Evolutionary conservation across 345 rosid genomes (phyloP).

Genomic region (Pistacia integerrima): DNA sequence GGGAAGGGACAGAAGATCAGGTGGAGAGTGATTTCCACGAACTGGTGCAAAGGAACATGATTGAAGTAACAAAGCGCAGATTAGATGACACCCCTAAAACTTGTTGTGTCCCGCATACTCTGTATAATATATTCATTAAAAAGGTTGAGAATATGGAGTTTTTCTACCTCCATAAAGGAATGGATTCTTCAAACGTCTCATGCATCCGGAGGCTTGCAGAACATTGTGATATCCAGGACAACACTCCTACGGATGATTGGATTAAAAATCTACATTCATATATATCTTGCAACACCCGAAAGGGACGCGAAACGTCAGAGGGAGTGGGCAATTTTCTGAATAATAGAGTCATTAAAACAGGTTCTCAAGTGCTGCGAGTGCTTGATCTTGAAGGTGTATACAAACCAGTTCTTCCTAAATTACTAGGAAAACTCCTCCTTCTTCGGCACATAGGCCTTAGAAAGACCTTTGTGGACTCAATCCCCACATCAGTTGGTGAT

Average conservation of each 20-base stretch:
- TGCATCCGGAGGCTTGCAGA: constrained; percentile 25
- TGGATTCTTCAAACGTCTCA: not conserved
- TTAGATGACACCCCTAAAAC: constrained; percentile 37
- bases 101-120: constrained; percentile 9
- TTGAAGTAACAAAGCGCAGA: constrained; percentile 31
- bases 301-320: constrained; percentile 20
- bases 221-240: not conserved
- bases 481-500: constrained; percentile 28
- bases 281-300: constrained; percentile 8
- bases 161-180: constrained; percentile 15
- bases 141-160: constrained; percentile 14
- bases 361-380: constrained; percentile 25
- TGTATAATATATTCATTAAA: constrained; percentile 17
- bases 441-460: constrained; percentile 36
- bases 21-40: constrained; percentile 17
- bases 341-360: not conserved
- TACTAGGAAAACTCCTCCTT: constrained; percentile 24
- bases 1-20: not conserved
- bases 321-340: constrained; percentile 16
- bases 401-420: constrained; percentile 32
- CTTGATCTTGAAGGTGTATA: constrained; percentile 43
- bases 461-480: constrained; percentile 32
- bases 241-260: not conserved
- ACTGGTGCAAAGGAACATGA: constrained; percentile 23
- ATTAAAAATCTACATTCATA: constrained; percentile 25